phyloP scores from a whole-genome alignment of 164 flowering plant genomes.

The Amborella trichopoda region DNA sequence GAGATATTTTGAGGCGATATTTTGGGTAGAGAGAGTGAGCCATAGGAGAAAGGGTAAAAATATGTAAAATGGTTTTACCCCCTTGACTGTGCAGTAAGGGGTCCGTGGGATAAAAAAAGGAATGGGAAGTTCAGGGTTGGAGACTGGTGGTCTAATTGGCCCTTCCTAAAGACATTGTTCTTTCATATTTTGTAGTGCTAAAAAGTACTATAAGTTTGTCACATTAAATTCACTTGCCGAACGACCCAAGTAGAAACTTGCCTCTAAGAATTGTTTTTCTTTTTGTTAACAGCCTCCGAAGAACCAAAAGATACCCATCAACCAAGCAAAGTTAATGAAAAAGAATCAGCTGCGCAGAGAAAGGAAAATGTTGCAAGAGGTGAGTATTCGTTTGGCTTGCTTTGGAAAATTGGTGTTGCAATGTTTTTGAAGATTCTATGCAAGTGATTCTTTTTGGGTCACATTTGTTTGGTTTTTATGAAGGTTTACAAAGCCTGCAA shows the following conservation, averaged over 20 bases:
- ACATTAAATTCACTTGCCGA: neutral
- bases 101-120: too few species aligned
- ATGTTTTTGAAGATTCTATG: neutral
- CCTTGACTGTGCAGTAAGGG: too few species aligned
- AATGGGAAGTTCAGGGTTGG: too few species aligned
- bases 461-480: slow-evolving; percentile 18
- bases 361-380: slow-evolving; percentile 53
- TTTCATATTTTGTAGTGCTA: neutral
- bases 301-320: slow-evolving; percentile 58
- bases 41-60: too few species aligned
- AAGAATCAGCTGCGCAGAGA: slow-evolving; percentile 74
- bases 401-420: too few species aligned
- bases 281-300: slow-evolving; percentile 44
- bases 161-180: neutral
- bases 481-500: slow-evolving; percentile 24
- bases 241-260: neutral
- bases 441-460: neutral
- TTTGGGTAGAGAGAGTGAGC: too few species aligned
- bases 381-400: slow-evolving; percentile 8
- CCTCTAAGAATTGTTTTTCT: neutral
- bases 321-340: slow-evolving; percentile 50
- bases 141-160: too few species aligned
- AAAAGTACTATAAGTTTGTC: neutral
- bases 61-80: too few species aligned
- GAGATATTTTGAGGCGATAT: too few species aligned